These are phyloP conservation scores for Panicum hallii DNA, from an alignment of 202 grass and related monocot genomes.

Conservation along the genomic window DNA sequence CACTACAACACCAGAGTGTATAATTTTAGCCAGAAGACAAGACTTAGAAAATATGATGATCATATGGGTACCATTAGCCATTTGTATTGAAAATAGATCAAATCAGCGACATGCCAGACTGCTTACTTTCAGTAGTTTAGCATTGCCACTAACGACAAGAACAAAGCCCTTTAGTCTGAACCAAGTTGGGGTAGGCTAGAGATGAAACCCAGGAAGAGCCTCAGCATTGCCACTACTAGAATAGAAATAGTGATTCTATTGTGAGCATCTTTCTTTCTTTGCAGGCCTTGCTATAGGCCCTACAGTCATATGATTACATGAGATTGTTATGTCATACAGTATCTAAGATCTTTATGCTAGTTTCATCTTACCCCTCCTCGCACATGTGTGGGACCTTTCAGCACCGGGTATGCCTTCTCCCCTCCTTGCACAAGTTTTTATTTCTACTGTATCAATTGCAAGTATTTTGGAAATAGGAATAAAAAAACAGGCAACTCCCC, in stretches of 20 bases:
- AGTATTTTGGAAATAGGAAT: neutral
- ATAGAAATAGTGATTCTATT: constrained; percentile 10
- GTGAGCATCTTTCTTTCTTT: neutral
- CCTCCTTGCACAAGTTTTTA: neutral
- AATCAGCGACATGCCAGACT: constrained; percentile 14
- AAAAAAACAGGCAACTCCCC: neutral
- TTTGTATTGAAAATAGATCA: constrained; percentile 7
- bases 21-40: neutral
- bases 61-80: neutral
- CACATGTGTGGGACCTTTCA: neutral
- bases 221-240: constrained; percentile 1
- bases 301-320: constrained; percentile 13
- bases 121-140: constrained; percentile 29
- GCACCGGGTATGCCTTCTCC: neutral
- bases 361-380: neutral
- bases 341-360: constrained; percentile 5
- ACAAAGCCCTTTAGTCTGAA: neutral
- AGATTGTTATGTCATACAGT: neutral
- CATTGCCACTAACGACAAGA: neutral
- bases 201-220: neutral
- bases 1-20: constrained; percentile 9
- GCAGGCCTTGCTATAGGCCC: neutral
- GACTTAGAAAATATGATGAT: constrained; percentile 29
- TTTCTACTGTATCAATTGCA: constrained; percentile 3
- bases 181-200: neutral